Evolutionary conservation across 768 basidiomycete genomes (phyloP), one percentile per base, ranked within the genome.

Genomic region (Russula brevipes): DNA sequence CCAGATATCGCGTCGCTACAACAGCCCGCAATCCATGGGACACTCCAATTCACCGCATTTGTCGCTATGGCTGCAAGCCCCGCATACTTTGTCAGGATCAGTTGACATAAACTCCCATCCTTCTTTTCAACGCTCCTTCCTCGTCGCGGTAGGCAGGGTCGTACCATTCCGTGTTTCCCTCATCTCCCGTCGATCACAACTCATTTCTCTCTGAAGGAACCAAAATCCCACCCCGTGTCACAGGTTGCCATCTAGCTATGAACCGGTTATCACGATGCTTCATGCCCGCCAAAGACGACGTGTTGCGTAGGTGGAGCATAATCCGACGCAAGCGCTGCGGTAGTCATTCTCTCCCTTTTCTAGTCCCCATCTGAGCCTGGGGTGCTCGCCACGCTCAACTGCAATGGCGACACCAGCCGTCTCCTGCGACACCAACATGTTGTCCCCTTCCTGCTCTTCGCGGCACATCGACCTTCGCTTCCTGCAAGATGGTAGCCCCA

Each of bases 221-320:
- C 24, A 24, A 24, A 24, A 24, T n/a, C 24, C 24, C 24, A 24
- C 24, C 24, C 24, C 24, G 24, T 24, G 24, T 24, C 24, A 38
- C 7, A 35, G 7, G 38, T 31, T 11, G 33, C 30, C 30, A 17
- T 6, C 31, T 54, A 63, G 24, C 5, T 59, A 67, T 52, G 17
- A 67, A 67, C 5, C 66, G 66, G 52, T 63, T 67, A 17, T 65
- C 56, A 5, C 66, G 66, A 42, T 59, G 36, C 3, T 31, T 50
- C 9, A 53, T 3, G 42, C 35, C 31, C 14, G 54, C 62, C 16
- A 45, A 38, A 4, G 17, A 24, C 17, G 2, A 16, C 42, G 41
- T 14, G 42, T n/a, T 7, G 31, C 42, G 58, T 11, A 14, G 24
- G 0, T 4, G 5, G 7, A n/a, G 12, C 38, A 24, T n/a, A 33